Percentiles rank a stretch among this genome's conserved stretches.
phyloP scores from a whole-genome alignment of 805 yeast species.

The Myxozyma melibiosi region DNA sequence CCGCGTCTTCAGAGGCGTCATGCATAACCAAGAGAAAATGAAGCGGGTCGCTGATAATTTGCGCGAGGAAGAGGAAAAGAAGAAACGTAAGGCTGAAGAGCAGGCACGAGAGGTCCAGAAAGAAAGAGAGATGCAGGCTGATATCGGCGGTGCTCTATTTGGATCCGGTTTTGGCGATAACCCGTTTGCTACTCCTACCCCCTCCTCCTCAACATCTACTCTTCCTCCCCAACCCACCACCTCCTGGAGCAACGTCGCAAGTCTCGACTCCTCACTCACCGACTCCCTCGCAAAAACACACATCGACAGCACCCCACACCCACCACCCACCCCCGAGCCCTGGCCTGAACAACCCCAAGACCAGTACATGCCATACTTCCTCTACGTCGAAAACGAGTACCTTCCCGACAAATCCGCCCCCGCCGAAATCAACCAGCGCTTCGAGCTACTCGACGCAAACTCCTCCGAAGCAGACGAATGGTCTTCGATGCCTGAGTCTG shows the following conservation, averaged over 20 bases:
- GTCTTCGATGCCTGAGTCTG: slow-evolving; percentile 32
- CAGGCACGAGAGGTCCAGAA: slow-evolving; percentile 46
- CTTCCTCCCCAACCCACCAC: background rate
- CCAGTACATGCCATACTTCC: slow-evolving; percentile 29
- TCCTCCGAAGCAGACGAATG: slow-evolving; percentile 24
- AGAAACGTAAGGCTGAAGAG: slow-evolving; percentile 48
- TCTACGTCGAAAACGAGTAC: slow-evolving; percentile 35
- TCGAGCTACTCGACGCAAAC: slow-evolving; percentile 20
- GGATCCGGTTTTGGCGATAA: slow-evolving; percentile 39
- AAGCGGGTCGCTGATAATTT: slow-evolving; percentile 13
- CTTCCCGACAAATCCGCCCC: slow-evolving; percentile 12
- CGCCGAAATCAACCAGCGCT: slow-evolving; percentile 9
- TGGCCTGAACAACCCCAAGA: slow-evolving; percentile 18
- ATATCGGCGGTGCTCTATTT: slow-evolving; percentile 46
- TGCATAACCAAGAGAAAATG: slow-evolving; percentile 57
- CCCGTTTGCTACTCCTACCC: slow-evolving; percentile 9
- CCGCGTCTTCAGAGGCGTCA: slow-evolving; percentile 75
- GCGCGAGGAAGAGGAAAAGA: slow-evolving; percentile 46
- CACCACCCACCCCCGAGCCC: background rate
- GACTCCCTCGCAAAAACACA: slow-evolving; percentile 1
- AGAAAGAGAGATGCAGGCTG: slow-evolving; percentile 30
- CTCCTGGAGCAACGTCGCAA: background rate
- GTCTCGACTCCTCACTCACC: background rate
- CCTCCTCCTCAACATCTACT: background rate
- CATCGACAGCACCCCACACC: background rate